Percentiles rank a stretch among this genome's conserved stretches.
Conservation (phyloP, 176 grass and related monocot genomes). For the Ensete ventricosum region DNA sequence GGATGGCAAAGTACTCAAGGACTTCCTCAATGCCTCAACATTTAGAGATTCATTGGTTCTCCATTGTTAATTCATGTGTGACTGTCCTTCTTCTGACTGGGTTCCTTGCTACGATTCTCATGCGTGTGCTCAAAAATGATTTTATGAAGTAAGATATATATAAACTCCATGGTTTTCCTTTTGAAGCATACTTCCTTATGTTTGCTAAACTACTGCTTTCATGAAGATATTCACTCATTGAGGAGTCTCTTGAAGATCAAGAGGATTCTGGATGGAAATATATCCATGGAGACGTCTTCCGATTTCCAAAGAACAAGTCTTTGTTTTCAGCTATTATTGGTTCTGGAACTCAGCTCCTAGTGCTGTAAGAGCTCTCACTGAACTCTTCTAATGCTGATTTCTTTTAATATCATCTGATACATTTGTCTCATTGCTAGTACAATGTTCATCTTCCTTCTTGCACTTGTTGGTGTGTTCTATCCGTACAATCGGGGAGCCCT, state of each 20-base stretch:
- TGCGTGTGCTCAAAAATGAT: constrained; percentile 20
- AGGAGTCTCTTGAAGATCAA: constrained; percentile 15
- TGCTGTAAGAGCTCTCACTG: constrained; percentile 1
- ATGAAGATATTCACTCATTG: constrained; percentile 7
- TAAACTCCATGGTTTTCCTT: not conserved
- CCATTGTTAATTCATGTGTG: constrained; percentile 16
- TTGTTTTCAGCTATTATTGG: constrained; percentile 17
- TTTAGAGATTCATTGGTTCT: constrained; percentile 22
- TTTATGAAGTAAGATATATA: constrained; percentile 11
- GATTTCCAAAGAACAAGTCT: constrained; percentile 8
- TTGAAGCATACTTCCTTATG: not conserved
- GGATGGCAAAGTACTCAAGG: constrained; percentile 22
- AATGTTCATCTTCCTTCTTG: constrained; percentile 20
- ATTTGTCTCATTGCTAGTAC: not conserved
- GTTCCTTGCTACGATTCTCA: constrained; percentile 20
- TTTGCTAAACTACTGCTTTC: not conserved
- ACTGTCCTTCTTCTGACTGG: constrained; percentile 22
- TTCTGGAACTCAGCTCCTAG: constrained; percentile 12
- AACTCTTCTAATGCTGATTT: not conserved
- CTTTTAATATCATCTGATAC: not conserved
- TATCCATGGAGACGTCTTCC: constrained; percentile 20
- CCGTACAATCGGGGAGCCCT: constrained; percentile 15
- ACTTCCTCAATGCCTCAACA: constrained; percentile 12
- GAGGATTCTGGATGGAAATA: constrained; percentile 17
- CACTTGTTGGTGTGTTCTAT: constrained; percentile 18